These are phyloP conservation scores for Porphyrellus sp. DNA, from an alignment of 1,284 basidiomycete species.

Conservation along the genomic window DNA sequence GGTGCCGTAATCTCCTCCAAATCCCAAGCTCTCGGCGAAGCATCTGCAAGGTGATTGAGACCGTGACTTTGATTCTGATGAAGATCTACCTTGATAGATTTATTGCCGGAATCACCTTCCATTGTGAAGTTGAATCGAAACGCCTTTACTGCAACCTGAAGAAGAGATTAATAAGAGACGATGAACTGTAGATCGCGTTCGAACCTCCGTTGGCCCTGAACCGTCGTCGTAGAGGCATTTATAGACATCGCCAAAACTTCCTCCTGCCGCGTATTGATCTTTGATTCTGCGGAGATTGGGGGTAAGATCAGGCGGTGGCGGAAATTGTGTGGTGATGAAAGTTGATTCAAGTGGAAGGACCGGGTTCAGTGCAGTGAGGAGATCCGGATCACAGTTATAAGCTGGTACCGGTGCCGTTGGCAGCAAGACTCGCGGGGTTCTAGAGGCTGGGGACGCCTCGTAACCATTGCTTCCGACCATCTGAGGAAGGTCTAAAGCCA, in stretches of 20 bases:
- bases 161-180: no score
- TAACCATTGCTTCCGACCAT: constrained; percentile 9
- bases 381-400: constrained; percentile 32
- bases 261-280: no score
- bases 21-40: not conserved
- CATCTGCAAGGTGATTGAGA: not conserved
- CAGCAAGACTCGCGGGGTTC: constrained; percentile 27
- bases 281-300: no score
- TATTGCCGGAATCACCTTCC: not conserved
- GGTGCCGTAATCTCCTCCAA: not conserved
- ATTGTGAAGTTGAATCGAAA: not conserved
- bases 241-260: no score
- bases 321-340: no score
- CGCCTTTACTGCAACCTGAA: not conserved
- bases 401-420: constrained; percentile 12
- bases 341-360: no score
- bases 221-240: no score
- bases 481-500: constrained; percentile 26
- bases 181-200: no score
- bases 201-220: no score
- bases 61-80: no score
- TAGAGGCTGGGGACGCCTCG: constrained; percentile 21
- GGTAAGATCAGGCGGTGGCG: no score
- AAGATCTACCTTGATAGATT: not conserved
- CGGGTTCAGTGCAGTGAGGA: constrained; percentile 27